Conservation (phyloP, 192 early-diverging fungal species). For the Coemansia sp. region DNA sequence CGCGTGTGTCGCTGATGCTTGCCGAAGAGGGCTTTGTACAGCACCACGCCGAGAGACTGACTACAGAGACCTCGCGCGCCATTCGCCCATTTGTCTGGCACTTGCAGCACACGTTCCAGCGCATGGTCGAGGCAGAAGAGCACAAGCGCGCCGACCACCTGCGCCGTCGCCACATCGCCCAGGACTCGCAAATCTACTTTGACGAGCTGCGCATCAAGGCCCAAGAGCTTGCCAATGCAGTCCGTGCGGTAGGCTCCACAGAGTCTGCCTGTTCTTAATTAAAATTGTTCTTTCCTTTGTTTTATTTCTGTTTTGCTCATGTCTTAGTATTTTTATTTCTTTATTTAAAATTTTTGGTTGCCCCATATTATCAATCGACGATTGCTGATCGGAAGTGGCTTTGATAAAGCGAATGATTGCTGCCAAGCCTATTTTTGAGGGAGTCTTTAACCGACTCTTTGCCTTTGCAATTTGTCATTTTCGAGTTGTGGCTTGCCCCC, state of each 20-base stretch:
- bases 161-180: constrained; percentile 55
- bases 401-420: neutral
- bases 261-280: constrained; percentile 9
- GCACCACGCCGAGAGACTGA: constrained; percentile 61
- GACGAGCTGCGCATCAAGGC: constrained; percentile 60
- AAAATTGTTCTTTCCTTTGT: neutral
- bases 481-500: constrained; percentile 1
- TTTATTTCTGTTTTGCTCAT: constrained; percentile 1
- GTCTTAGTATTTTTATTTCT: neutral
- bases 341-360: neutral
- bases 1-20: constrained; percentile 52
- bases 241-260: constrained; percentile 31
- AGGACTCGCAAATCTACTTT: constrained; percentile 68
- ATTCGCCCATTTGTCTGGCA: constrained; percentile 69
- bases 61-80: constrained; percentile 61
- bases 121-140: constrained; percentile 71
- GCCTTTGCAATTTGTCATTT: neutral
- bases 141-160: constrained; percentile 59
- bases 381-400: neutral
- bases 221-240: constrained; percentile 54
- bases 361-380: neutral
- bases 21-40: constrained; percentile 58
- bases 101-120: constrained; percentile 65
- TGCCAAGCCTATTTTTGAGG: neutral
- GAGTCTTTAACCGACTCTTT: neutral